phyloP scores from a whole-genome alignment of 495 filamentous ascomycete genomes.

The Neurospora sublineolata region DNA sequence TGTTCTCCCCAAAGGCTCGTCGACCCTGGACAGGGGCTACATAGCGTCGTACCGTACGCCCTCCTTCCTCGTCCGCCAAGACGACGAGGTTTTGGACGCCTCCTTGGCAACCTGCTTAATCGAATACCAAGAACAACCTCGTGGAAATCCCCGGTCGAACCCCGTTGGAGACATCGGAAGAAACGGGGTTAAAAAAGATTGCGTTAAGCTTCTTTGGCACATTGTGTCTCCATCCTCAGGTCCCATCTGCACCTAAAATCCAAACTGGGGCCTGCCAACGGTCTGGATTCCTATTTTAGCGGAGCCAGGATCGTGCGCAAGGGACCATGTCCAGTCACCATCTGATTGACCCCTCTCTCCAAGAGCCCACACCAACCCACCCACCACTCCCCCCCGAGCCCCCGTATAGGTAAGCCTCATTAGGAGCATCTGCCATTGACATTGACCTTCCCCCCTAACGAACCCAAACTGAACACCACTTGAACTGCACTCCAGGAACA shows the following conservation, averaged over 20 bases:
- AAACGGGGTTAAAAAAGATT: conserved; percentile 1
- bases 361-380: background rate
- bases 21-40: conserved; percentile 11
- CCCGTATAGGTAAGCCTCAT: background rate
- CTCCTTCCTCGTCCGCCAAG: background rate
- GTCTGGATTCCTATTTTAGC: conserved; percentile 10
- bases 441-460: background rate
- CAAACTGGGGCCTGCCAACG: conserved; percentile 3
- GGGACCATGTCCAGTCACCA: conserved; percentile 5
- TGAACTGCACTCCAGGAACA: conserved; percentile 1
- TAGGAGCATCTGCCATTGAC: background rate
- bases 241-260: background rate
- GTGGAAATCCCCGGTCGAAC: background rate
- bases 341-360: background rate
- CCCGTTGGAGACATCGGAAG: background rate
- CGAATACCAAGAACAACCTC: background rate
- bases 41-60: background rate
- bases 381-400: too few species aligned
- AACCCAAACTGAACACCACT: background rate
- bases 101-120: background rate
- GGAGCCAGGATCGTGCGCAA: conserved; percentile 15
- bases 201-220: conserved; percentile 6
- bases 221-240: background rate
- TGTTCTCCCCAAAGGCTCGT: conserved; percentile 8
- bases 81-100: background rate